Conservation (phyloP, 495 filamentous ascomycete genomes). For the Penicillium verhagenii region DNA sequence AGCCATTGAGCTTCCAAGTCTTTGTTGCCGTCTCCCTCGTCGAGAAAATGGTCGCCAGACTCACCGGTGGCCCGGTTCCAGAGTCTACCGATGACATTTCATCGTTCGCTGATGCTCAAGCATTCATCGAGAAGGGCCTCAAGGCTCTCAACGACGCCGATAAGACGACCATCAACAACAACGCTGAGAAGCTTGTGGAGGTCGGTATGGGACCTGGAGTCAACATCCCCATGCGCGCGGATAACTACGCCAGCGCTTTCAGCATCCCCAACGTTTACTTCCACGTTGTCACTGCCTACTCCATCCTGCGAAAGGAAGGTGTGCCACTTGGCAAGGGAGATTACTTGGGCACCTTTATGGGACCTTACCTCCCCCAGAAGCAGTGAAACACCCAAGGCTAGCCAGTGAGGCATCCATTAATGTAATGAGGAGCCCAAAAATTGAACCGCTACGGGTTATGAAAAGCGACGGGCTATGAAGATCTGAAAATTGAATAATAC, state of each 20-base stretch:
- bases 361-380: constrained; percentile 4
- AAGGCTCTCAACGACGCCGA: constrained; percentile 36
- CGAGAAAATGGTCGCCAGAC: constrained; percentile 26
- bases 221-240: constrained; percentile 18
- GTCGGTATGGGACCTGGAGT: constrained; percentile 20
- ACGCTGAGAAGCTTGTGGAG: constrained; percentile 25
- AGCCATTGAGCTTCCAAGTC: constrained; percentile 47
- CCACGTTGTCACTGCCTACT: constrained; percentile 55
- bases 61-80: constrained; percentile 23
- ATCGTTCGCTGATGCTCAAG: constrained; percentile 41
- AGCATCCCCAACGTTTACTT: constrained; percentile 58
- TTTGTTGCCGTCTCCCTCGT: constrained; percentile 29
- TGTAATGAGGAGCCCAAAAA: not conserved
- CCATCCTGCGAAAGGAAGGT: constrained; percentile 54
- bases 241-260: constrained; percentile 35
- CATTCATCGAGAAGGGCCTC: constrained; percentile 38
- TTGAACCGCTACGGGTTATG: not conserved
- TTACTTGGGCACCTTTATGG: constrained; percentile 39
- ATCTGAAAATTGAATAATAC: too few relatives aligned
- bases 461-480: too few relatives aligned
- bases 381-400: not conserved
- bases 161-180: constrained; percentile 35
- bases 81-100: constrained; percentile 31
- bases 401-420: not conserved
- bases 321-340: constrained; percentile 57